Evolutionary conservation across 2,329 filamentous ascomycete genomes (phyloP), one percentile per base, ranked within the genome.

Genomic region (Colletotrichum sp.): DNA sequence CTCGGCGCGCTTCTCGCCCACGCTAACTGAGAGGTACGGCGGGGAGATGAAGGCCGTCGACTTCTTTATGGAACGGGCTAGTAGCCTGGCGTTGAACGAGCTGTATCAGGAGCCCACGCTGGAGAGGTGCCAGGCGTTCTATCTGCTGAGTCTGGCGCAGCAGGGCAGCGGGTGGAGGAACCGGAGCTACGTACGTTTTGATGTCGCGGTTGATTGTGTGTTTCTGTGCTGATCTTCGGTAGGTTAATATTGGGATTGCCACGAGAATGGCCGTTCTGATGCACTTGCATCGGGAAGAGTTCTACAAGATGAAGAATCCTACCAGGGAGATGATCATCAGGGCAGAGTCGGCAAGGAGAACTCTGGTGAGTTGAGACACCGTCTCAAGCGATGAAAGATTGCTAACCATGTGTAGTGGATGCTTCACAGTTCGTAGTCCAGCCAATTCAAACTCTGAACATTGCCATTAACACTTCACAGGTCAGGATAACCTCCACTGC

Each of bases 61-160:
- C 76, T 87, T 85, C 63, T 92, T 90, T 77, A 89, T 90, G 85
- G 87, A 88, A 49, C 86, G 85, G 30, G 89, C 90, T 2, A 86
- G 88, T 10, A 79, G 80, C 8, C 81, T 91, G 10, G 89, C 90
- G 2, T 80, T 87, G 36, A 82, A 82, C 28, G 89, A 91, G 78
- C 82, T 92, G 24, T 91, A 91, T 78, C 83, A 87, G 52, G 87
- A 88, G 69, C 88, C 90, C 1, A 90, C 87, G 0, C 80, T 92
- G 21, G 89, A 92, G 79, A 85, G 88, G 55, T 91, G 89, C 68
- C 90, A 92, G 80, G 90, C 87, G 1, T 92, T 92, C 76, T 92
- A 91, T 77, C 82, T 92, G 5, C 83, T 92, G 18, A 91, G 89
- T 78, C 88, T 92, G 71, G 90, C 90, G 6, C 90, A 92, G 77